Conservation (phyloP, 768 basidiomycete genomes). For the Hygrocybe punicea region DNA sequence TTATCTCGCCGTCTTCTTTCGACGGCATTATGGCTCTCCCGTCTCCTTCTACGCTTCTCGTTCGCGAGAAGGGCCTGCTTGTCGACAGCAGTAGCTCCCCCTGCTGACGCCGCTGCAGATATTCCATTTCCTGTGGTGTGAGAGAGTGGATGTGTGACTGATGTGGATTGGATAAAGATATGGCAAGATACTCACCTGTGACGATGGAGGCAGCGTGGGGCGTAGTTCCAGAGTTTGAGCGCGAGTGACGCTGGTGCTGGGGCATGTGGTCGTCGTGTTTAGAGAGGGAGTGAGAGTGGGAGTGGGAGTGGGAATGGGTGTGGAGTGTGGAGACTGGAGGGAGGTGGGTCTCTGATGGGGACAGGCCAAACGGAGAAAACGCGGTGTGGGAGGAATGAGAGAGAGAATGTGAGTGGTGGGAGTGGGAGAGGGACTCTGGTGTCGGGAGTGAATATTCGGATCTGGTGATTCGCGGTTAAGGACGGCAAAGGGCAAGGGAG, state of each 20-base stretch:
- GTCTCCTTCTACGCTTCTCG: constrained; percentile 75
- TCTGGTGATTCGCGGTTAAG: constrained; percentile 4
- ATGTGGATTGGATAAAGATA: constrained; percentile 3
- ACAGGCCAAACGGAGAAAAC: constrained; percentile 5
- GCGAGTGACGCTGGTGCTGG: neutral
- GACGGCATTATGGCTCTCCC: constrained; percentile 91
- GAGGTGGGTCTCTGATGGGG: constrained; percentile 6
- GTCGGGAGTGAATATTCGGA: constrained; percentile 46
- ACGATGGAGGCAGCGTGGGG: neutral
- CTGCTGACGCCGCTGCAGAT: neutral
- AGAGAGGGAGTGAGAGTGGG: constrained; percentile 3
- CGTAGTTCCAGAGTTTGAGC: neutral
- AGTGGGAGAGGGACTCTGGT: constrained; percentile 33
- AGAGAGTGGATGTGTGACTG: neutral
- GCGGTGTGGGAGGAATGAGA: neutral
- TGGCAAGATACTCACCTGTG: neutral
- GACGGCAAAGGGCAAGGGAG: neutral
- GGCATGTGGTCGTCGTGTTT: constrained; percentile 5
- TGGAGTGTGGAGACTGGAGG: constrained; percentile 3
- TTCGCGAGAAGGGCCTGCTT: constrained; percentile 63
- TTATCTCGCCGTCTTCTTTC: constrained; percentile 85
- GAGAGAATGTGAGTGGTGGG: constrained; percentile 21
- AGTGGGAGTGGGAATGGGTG: constrained; percentile 4
- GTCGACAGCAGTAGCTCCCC: constrained; percentile 19
- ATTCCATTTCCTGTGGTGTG: neutral